Evolutionary conservation across 306 rosid genomes (phyloP).

Genomic region (Dryas alaskensis): DNA sequence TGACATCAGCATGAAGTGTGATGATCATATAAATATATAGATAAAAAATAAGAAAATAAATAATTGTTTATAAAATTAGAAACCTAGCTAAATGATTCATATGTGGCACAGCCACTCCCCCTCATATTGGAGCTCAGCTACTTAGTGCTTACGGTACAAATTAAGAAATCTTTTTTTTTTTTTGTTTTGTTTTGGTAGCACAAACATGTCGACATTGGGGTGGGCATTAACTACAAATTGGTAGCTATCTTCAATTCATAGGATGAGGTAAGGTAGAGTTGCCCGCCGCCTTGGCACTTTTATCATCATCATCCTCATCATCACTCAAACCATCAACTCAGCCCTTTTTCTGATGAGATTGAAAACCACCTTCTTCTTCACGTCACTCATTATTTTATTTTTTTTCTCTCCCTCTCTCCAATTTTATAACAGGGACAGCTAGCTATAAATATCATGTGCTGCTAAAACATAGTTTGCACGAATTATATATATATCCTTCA

Average conservation of each 20-base stretch:
- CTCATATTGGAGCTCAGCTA: not conserved
- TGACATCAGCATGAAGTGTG: conserved; percentile 95
- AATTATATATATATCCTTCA: not conserved
- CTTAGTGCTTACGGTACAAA: conserved; percentile 28
- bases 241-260: no score
- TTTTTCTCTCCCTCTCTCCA: conserved; percentile 19
- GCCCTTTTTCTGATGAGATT: conserved; percentile 2
- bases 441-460: conserved; percentile 46
- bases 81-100: no score
- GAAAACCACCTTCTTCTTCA: conserved; percentile 43
- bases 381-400: conserved; percentile 32
- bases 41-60: conserved; percentile 6
- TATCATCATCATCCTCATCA: conserved; percentile 13
- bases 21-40: conserved; percentile 26
- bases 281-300: conserved; percentile 27
- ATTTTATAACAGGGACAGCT: not conserved
- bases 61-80: no score
- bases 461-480: conserved; percentile 23
- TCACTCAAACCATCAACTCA: conserved; percentile 14
- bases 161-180: not conserved
- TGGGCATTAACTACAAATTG: no score
- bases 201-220: no score
- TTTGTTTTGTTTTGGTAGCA: not conserved
- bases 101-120: conserved; percentile 18
- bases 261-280: not conserved